phyloP scores from a whole-genome alignment of 2,329 filamentous ascomycete species.

The Phialophora macrospora region DNA sequence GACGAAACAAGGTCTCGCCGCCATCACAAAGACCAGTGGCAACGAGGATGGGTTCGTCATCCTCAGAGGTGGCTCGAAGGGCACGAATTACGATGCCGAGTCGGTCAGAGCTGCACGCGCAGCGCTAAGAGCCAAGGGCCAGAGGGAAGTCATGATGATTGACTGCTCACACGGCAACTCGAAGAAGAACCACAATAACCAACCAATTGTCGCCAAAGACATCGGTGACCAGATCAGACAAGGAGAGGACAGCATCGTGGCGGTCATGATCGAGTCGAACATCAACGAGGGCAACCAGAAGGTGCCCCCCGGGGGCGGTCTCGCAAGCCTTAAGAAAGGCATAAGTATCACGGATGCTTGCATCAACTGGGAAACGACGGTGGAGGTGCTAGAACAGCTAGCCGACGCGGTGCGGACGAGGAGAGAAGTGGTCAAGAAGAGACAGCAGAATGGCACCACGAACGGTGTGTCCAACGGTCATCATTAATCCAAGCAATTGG shows the following conservation, averaged over 20 bases:
- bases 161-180: conserved; percentile 98
- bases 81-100: conserved; percentile 88
- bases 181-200: conserved; percentile 94
- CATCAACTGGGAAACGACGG: conserved; percentile 88
- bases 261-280: conserved; percentile 98
- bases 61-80: conserved; percentile 86
- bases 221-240: conserved; percentile 82
- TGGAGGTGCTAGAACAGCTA: conserved; percentile 79
- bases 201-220: conserved; percentile 85
- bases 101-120: conserved; percentile 84
- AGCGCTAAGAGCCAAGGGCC: conserved; percentile 73
- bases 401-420: conserved; percentile 81
- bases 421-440: conserved; percentile 56
- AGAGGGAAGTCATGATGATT: conserved; percentile 84
- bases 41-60: conserved; percentile 99
- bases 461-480: conserved; percentile 41
- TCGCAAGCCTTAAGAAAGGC: conserved; percentile 84
- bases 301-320: conserved; percentile 76
- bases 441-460: conserved; percentile 37
- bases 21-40: conserved; percentile 90
- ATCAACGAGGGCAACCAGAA: conserved; percentile 96
- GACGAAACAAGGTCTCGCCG: conserved; percentile 92
- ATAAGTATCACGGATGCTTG: conserved; percentile 98
- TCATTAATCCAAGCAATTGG: conserved; percentile 13
- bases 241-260: conserved; percentile 88